phyloP scores from a whole-genome alignment of 75 land plant species.

The Larix kaempferi region DNA sequence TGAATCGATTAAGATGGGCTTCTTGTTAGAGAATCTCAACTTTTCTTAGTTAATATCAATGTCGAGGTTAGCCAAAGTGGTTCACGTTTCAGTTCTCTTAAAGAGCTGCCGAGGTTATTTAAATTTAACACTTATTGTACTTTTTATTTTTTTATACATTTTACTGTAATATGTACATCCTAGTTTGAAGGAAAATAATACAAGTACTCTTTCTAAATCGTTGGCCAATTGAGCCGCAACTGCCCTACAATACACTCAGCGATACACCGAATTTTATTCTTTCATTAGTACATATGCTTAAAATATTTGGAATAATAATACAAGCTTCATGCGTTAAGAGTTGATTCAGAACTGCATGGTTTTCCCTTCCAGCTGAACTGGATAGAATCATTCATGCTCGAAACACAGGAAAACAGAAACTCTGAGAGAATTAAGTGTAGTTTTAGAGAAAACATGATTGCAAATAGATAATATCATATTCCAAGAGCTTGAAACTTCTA shows the following conservation, averaged over 20 bases:
- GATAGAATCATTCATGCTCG: not conserved
- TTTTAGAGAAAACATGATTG: not conserved
- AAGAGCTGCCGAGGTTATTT: not conserved
- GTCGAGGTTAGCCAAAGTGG: not conserved
- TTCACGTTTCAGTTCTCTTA: not conserved
- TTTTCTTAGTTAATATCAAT: not conserved
- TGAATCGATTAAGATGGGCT: no score
- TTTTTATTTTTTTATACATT: no score
- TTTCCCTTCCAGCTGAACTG: not conserved
- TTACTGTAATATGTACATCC: not conserved
- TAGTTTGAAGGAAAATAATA: not conserved
- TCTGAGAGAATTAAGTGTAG: not conserved
- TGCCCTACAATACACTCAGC: no score
- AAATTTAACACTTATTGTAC: no score
- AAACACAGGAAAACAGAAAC: not conserved
- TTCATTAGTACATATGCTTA: no score
- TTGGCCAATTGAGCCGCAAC: not conserved
- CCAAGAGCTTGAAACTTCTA: not conserved
- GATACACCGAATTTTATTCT: no score
- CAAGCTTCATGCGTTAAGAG: no score
- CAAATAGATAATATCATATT: not conserved
- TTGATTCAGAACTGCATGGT: no score
- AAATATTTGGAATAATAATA: no score
- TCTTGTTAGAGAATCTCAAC: no score
- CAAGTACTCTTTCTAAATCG: not conserved